Base-by-base conservation (phyloP, 1,284 basidiomycete species). In the Ganoderma lingzhi region DNA sequence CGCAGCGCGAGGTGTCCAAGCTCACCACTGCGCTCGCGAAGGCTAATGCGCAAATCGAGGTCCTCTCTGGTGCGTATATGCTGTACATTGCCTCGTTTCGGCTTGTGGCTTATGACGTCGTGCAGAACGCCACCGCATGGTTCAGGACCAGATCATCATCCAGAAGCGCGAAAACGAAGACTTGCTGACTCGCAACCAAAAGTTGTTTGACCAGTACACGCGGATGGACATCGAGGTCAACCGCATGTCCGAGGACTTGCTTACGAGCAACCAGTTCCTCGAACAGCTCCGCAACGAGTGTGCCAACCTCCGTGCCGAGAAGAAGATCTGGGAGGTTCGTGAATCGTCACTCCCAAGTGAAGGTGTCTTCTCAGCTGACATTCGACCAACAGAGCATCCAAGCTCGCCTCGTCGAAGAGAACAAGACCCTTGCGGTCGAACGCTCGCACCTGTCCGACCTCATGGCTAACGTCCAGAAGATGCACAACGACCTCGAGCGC, bases 271-370 rank as follows among this genome's bases (percentile, higher is more conserved):
- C 68, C 82, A 84, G 42, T 84, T 85, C 15, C 80, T 91, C 37
- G 94, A 96, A 69, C 90, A 93, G 68, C 82, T 95, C 48, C 89
- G 94, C 6, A 95, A 93, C 73, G 96, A 98, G 76, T 88, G 86
- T 70, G 92, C 94, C 0, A 96, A 93, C 75, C 86, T 97, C 41
- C 89, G 92, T 39, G 95, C 96, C 0, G 97, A 98, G 85, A 96
- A 95, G 84, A 93, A 92, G 76, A 93, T 96, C 55, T 96, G 93
- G 93, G 93, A 94, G 90, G 95, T 94, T 64, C 63, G 90, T 23
- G 30, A 63, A 48, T 9, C 28, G 32, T 6, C 9, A 4, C n/a
- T 30, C 48, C 48, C 48, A 14, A 3, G 35, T 41, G 1, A 23
- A 32, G 23, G 23, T 6, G 23, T 28, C 28, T 2, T 48, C 5